Evolutionary conservation across 2,329 filamentous ascomycete species (phyloP).

Genomic region (Pseudogymnoascus sp.): DNA sequence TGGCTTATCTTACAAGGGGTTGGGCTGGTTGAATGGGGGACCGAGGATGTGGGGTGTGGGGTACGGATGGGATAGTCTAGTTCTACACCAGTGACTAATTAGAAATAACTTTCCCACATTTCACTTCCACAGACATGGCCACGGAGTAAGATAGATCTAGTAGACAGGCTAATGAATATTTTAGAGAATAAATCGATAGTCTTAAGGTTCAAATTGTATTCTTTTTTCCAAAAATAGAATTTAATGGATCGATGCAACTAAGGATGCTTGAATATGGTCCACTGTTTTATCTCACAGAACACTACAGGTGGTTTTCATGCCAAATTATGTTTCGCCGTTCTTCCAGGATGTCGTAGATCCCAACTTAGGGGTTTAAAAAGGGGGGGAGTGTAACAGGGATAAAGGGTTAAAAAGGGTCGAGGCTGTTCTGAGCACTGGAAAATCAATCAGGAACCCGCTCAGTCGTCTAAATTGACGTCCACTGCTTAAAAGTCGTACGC

Average conservation of each 20-base stretch:
- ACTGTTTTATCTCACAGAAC: too few species aligned
- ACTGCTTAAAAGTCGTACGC: too few species aligned
- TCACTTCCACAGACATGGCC: not conserved
- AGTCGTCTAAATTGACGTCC: too few species aligned
- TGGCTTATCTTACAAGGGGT: not conserved
- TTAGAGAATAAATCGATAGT: not conserved
- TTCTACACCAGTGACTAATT: not conserved
- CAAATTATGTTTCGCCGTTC: too few species aligned
- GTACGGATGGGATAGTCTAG: not conserved
- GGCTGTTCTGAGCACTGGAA: too few species aligned
- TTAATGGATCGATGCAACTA: not conserved
- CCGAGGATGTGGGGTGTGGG: not conserved
- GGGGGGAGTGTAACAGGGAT: too few species aligned
- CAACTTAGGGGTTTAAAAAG: too few species aligned
- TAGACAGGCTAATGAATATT: too few species aligned
- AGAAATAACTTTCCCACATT: not conserved
- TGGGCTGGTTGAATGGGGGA: not conserved
- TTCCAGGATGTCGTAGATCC: too few species aligned
- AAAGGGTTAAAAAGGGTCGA: too few species aligned
- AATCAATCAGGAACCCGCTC: too few species aligned
- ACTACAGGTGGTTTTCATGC: too few species aligned
- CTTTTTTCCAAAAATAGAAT: not conserved
- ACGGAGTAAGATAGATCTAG: not conserved
- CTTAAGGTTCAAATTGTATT: not conserved
- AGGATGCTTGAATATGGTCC: not conserved